Base-by-base conservation (phyloP, 164 flowering plant genomes). In the Magnolia sinica region DNA sequence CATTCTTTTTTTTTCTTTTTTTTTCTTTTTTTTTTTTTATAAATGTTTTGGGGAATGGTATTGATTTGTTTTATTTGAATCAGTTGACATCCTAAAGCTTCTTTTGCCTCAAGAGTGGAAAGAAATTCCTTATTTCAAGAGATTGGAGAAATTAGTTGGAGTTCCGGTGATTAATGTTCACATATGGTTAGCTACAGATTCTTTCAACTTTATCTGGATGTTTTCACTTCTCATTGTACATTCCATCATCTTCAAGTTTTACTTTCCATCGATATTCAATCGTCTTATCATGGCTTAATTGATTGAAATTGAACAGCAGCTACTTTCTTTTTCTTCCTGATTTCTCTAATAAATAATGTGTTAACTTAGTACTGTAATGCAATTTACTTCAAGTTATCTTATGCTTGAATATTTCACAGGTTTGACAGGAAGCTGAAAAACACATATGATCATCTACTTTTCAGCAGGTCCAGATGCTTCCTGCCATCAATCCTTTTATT, bases 151-250 rank as follows among this genome's bases (percentile, higher is more conserved):
- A 87, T 81, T 96, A 80, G 98, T 92, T 45, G 99, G 98, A 72
- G 98, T 96, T 81, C 99, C 98, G 49, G 99, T 96, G 52, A 96
- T 96, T 74, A 96, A 96, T 76, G 91, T 96, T 79, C 99, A 96
- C 79, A 94, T 96, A 87, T 96, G 99, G 98, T 96, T 61, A 85
- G 94, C 87, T 73, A 31, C 77, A 18, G 29, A 49, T 73, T 72
- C 74, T 45, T 80, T 13, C 50, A 7, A 64, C 27, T 52, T 73
- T 51, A n/a, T 74, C 49, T 50, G 3, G 70, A 23, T 4, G 8
- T 71, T 18, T 73, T 22, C 24, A 8, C 16, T 51, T 73, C 66
- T 73, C 50, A 37, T 19, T 73, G 6, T 37, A 0, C 51, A 58
- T 63, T 64, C 29, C 45, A 16, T 14, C 65, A 14, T 73, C 52